A percentile compares a stretch with the other conserved stretches of the same genome.
phyloP scores from a whole-genome alignment of 805 yeast species.

The Starmerella roubikii region DNA sequence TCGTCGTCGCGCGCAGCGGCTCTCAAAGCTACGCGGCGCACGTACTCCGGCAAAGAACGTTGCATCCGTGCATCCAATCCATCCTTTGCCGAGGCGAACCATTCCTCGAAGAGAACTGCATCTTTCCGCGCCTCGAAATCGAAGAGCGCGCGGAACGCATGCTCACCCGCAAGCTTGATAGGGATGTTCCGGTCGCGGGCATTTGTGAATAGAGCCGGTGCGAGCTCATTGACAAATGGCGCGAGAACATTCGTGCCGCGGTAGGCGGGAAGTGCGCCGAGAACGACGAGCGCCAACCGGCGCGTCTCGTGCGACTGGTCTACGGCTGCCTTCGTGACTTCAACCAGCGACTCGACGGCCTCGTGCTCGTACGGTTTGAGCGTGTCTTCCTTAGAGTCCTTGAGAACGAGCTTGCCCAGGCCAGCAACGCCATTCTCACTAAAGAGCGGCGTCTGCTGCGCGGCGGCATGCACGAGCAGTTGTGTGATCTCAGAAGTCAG shows the following conservation, averaged over 20 bases:
- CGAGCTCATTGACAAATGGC: constrained; percentile 43
- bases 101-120: constrained; percentile 39
- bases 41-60: constrained; percentile 76
- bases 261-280: constrained; percentile 57
- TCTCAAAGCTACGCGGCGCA: constrained; percentile 77
- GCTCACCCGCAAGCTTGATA: constrained; percentile 85
- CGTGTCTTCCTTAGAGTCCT: constrained; percentile 14
- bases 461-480: constrained; percentile 5
- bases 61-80: constrained; percentile 19
- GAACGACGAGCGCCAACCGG: constrained; percentile 60
- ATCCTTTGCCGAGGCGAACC: constrained; percentile 39
- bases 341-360: constrained; percentile 32
- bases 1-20: constrained; percentile 81
- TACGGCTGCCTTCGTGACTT: constrained; percentile 39
- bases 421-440: constrained; percentile 69
- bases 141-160: constrained; percentile 64
- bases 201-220: constrained; percentile 64
- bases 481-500: constrained; percentile 3
- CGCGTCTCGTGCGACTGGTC: constrained; percentile 62
- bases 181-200: constrained; percentile 85
- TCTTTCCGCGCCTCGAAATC: constrained; percentile 47
- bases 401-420: constrained; percentile 60
- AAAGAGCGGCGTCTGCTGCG: constrained; percentile 23
- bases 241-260: constrained; percentile 39
- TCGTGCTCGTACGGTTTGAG: constrained; percentile 27